Conservation (phyloP, 2,329 filamentous ascomycete genomes). For the Xylaria multiplex region DNA sequence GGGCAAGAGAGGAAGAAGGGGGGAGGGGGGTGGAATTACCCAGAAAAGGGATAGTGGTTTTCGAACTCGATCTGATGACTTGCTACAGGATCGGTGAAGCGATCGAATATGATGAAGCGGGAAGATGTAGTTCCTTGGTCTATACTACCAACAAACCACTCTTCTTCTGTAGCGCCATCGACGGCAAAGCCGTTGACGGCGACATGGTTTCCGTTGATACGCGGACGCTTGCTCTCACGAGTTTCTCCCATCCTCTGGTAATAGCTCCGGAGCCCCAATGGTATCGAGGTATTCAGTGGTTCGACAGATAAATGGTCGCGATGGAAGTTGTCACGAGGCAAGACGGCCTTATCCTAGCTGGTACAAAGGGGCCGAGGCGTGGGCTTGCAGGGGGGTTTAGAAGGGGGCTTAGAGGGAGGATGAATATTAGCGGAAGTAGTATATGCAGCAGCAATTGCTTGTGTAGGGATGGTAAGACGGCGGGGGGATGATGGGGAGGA, state of each 20-base stretch:
- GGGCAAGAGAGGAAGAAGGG: not conserved
- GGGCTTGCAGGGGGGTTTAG: conserved; percentile 4
- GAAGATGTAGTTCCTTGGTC: conserved; percentile 92
- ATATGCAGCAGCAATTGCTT: conserved; percentile 3
- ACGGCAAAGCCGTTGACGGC: conserved; percentile 25
- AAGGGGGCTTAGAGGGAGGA: conserved; percentile 23
- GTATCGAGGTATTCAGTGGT: conserved; percentile 18
- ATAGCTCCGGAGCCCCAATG: conserved; percentile 33
- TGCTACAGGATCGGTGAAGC: conserved; percentile 78
- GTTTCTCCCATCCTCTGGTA: conserved; percentile 42
- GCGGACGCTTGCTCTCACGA: conserved; percentile 43
- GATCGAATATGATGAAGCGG: conserved; percentile 90
- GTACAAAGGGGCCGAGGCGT: conserved; percentile 24
- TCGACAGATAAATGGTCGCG: conserved; percentile 26
- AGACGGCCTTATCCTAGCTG: conserved; percentile 45
- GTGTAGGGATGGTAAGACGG: conserved; percentile 29
- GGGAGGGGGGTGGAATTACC: conserved; percentile 63
- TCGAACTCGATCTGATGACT: conserved; percentile 88
- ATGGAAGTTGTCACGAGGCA: conserved; percentile 39
- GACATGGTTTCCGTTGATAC: conserved; percentile 29
- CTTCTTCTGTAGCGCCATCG: conserved; percentile 42
- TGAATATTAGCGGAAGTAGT: conserved; percentile 9
- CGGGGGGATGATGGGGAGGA: not conserved
- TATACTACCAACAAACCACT: conserved; percentile 85
- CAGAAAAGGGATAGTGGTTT: conserved; percentile 84